phyloP scores from a whole-genome alignment of 345 rosid genomes.

The Durio zibethinus region DNA sequence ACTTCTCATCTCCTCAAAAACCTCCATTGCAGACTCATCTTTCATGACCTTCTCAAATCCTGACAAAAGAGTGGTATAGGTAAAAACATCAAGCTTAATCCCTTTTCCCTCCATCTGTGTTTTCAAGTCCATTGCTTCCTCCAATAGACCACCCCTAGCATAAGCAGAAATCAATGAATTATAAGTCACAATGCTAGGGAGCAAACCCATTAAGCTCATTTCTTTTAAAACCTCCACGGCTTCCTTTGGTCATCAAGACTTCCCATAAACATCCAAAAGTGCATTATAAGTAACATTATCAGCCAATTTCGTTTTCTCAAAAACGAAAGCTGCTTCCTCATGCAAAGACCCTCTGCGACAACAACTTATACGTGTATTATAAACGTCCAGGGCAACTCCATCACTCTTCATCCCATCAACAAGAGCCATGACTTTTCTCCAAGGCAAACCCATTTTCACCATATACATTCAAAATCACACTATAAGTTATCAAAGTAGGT shows the following conservation, averaged over 20 bases:
- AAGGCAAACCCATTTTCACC: slow-evolving; percentile 98
- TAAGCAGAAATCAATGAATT: slow-evolving; percentile 86
- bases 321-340: slow-evolving; percentile 71
- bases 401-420: slow-evolving; percentile 60
- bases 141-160: slow-evolving; percentile 69
- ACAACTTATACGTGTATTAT: slow-evolving; percentile 78
- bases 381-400: slow-evolving; percentile 63
- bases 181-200: slow-evolving; percentile 74
- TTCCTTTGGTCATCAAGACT: slow-evolving; percentile 76
- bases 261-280: slow-evolving; percentile 81
- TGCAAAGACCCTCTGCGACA: slow-evolving; percentile 80
- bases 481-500: slow-evolving; percentile 86
- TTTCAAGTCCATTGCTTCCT: slow-evolving; percentile 79
- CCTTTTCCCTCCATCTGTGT: slow-evolving; percentile 61
- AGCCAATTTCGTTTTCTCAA: slow-evolving; percentile 63
- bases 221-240: slow-evolving; percentile 80
- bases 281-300: slow-evolving; percentile 87
- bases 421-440: slow-evolving; percentile 65
- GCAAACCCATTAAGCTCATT: slow-evolving; percentile 64
- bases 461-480: slow-evolving; percentile 72
- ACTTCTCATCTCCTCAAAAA: slow-evolving; percentile 79
- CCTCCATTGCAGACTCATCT: slow-evolving; percentile 68
- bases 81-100: slow-evolving; percentile 81
- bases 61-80: slow-evolving; percentile 88
- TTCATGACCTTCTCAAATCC: slow-evolving; percentile 87